Base-by-base conservation (phyloP, 352 stramenopile species). In the Phytophthora capsici region DNA sequence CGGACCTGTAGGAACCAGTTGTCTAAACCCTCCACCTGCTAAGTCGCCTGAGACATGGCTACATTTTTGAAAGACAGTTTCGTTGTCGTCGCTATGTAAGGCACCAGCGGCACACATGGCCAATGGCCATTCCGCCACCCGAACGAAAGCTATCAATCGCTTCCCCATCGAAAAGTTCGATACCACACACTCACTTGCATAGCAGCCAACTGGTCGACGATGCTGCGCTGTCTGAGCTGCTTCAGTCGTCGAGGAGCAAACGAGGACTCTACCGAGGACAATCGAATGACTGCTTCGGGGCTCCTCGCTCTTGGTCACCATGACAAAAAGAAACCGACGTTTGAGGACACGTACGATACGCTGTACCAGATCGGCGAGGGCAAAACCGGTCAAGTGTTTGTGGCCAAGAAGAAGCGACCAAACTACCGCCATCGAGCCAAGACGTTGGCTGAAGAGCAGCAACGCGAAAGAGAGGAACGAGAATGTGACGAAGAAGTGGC, bases 361-460 rank as follows among this genome's bases (percentile, higher is more conserved):
- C 57, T 88, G 57, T 73, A 91, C 46, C 68, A 89, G 45, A 72
- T 95, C 38, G 87, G 87, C 34, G 79, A 91, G 38, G 87, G 87
- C 62, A 94, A 95, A 69, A 95, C 85, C 1, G 84, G 78, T 12
- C 73, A 82, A 46, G 87, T 95, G 57, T 90, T 81, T 41, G 72
- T 81, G 30, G 85, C 80, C 36, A 77, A 73, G 50, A 69, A 60
- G 30, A 71, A 73, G 22, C 22, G 45, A 6, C 59, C 61, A 3
- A 5, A 47, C 16, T 69, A 77, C 37, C 73, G 70, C 44, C 66
- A 58, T 47, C 64, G 69, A 0, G 72, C 57, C 12, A 64, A 69
- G 23, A 70, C 65, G 30, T 23, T 71, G 38, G 70, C 67, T 2
- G 70, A 76, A 46, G 71, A 91, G 46, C 77, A 89, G 16, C 84